Percentiles rank a stretch among this genome's conserved stretches.
Evolutionary conservation across 148 eudicot genomes (phyloP).

Genomic region (Fagopyrum tataricum): DNA sequence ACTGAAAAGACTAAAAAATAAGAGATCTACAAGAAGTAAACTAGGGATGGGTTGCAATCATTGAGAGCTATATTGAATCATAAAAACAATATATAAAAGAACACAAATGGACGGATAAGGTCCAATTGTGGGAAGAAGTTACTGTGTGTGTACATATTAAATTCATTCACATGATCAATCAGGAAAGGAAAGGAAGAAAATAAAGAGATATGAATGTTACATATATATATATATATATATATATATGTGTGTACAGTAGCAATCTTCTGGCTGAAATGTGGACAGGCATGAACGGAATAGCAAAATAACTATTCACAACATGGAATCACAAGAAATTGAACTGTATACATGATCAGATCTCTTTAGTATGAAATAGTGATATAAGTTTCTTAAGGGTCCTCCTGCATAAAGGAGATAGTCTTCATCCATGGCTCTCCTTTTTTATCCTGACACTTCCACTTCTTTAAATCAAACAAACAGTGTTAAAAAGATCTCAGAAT

Average conservation of each 20-base stretch:
- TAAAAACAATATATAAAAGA: neutral
- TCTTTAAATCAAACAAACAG: neutral
- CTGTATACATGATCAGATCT: conserved; percentile 4
- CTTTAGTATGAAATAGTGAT: neutral
- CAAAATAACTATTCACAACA: conserved; percentile 7
- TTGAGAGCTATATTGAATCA: neutral
- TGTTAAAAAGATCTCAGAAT: too few relatives aligned
- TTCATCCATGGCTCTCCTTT: conserved; percentile 11
- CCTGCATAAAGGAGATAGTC: neutral
- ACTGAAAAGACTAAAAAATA: too few relatives aligned
- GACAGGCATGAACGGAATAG: neutral
- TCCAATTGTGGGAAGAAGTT: neutral
- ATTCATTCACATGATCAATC: neutral
- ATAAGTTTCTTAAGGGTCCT: neutral
- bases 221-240: too few relatives aligned
- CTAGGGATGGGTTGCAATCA: neutral
- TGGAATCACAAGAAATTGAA: conserved; percentile 7
- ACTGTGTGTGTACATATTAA: neutral
- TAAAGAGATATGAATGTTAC: neutral
- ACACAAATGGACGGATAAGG: neutral
- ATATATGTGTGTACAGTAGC: neutral
- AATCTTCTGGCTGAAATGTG: neutral
- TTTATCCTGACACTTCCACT: neutral
- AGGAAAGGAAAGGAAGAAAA: neutral
- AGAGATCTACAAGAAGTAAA: neutral